These are phyloP conservation scores for Pinus tabuliformis DNA, from an alignment of 75 land plant genomes.

Conservation along the genomic window DNA sequence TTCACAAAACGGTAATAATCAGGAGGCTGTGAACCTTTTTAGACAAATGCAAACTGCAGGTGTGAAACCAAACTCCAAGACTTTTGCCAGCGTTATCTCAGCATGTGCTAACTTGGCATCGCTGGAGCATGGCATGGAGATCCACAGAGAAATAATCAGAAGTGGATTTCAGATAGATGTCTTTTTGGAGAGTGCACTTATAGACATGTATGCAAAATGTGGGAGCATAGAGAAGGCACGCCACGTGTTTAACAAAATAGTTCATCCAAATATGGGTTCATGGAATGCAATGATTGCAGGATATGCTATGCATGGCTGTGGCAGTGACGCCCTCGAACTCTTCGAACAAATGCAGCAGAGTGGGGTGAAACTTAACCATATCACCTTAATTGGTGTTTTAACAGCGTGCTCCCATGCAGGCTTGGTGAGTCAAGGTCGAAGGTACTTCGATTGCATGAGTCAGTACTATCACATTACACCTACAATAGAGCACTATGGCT, in stretches of 20 bases:
- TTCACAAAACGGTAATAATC: constrained; percentile 5
- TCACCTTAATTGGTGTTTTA: constrained; percentile 23
- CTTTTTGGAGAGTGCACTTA: constrained; percentile 5
- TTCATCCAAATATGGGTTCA: constrained; percentile 3
- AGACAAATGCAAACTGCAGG: constrained; percentile 11
- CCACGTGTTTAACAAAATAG: constrained; percentile 1
- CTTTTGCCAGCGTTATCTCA: constrained; percentile 3
- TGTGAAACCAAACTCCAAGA: constrained; percentile 9
- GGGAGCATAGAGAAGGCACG: constrained; percentile 6
- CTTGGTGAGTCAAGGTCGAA: background rate
- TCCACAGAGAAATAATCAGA: constrained; percentile 12
- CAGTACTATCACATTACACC: background rate
- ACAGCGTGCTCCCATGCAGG: constrained; percentile 17
- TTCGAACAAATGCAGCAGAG: constrained; percentile 18
- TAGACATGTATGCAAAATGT: constrained; percentile 15
- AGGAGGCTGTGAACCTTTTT: constrained; percentile 10
- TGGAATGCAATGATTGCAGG: constrained; percentile 18
- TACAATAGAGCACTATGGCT: background rate
- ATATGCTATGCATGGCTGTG: constrained; percentile 21
- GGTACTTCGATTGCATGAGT: background rate
- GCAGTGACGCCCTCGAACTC: constrained; percentile 10
- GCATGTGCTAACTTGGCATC: constrained; percentile 13
- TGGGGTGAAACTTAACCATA: constrained; percentile 11
- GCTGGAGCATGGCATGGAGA: constrained; percentile 14
- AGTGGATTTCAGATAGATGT: constrained; percentile 10